Evolutionary conservation across 345 rosid species (phyloP).

Genomic region (Ceriops decandra): DNA sequence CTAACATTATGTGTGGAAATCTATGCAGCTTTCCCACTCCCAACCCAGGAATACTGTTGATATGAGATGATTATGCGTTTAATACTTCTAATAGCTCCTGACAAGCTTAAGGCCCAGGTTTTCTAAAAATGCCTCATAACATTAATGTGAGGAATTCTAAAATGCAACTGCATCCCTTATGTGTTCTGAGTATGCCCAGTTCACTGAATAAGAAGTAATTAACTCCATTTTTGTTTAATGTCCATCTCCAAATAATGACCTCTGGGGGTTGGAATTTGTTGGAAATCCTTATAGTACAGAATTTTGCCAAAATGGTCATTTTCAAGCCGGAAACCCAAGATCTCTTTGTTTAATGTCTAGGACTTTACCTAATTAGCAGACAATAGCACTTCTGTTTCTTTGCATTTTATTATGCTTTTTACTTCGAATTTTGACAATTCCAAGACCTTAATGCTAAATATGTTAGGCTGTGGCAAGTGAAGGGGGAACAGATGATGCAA

Average conservation of each 20-base stretch:
- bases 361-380: not conserved
- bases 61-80: no score
- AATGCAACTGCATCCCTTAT: not conserved
- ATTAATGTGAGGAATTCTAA: not conserved
- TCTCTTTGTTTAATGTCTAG: not conserved
- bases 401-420: not conserved
- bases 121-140: not conserved
- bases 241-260: no score
- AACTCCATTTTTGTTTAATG: not conserved
- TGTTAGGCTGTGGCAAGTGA: conserved; percentile 98
- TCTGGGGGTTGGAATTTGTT: not conserved
- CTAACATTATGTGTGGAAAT: not conserved
- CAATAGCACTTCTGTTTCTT: not conserved
- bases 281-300: not conserved
- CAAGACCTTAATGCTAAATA: conserved; percentile 23
- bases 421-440: conserved; percentile 1
- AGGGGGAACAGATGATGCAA: conserved; percentile 97
- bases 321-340: not conserved
- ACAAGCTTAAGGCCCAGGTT: not conserved
- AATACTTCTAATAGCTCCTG: not conserved
- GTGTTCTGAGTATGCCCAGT: not conserved
- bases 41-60: no score
- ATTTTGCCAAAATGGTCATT: not conserved
- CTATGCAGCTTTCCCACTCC: not conserved
- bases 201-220: not conserved